These are phyloP conservation scores for Salix exigua DNA, from an alignment of 345 rosid species.

Conservation along the genomic window DNA sequence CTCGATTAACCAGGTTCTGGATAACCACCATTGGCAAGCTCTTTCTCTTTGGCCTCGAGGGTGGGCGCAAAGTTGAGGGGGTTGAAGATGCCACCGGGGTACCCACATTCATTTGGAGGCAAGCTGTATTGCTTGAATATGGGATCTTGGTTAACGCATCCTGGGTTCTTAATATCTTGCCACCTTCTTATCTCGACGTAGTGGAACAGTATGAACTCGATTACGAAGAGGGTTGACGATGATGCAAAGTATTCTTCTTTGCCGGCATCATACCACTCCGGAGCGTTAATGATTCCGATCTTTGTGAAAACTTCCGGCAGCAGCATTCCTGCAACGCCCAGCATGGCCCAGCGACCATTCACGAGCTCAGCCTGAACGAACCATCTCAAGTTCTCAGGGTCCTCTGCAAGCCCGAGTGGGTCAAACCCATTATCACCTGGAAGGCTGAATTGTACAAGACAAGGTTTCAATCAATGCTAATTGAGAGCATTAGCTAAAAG, in stretches of 20 bases:
- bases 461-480: neutral
- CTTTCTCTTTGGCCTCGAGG: constrained; percentile 88
- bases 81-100: constrained; percentile 91
- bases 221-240: constrained; percentile 84
- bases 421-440: constrained; percentile 97
- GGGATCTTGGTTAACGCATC: constrained; percentile 95
- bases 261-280: constrained; percentile 91
- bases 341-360: constrained; percentile 91
- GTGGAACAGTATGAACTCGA: constrained; percentile 93
- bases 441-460: constrained; percentile 39
- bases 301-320: constrained; percentile 89
- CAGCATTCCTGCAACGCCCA: constrained; percentile 91
- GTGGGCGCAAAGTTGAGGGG: constrained; percentile 92
- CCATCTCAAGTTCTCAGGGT: constrained; percentile 93
- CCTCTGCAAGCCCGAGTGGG: constrained; percentile 87
- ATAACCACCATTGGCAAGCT: constrained; percentile 74
- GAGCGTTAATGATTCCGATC: constrained; percentile 70
- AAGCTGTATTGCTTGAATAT: constrained; percentile 97
- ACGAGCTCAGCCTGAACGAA: constrained; percentile 90
- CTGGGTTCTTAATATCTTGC: constrained; percentile 99
- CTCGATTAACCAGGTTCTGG: neutral
- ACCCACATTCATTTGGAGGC: constrained; percentile 76
- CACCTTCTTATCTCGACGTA: constrained; percentile 97
- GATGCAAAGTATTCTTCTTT: constrained; percentile 88
- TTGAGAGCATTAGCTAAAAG: neutral